Base-by-base conservation (phyloP, 2,329 filamentous ascomycete species). In the Pseudogymnoascus sp. region DNA sequence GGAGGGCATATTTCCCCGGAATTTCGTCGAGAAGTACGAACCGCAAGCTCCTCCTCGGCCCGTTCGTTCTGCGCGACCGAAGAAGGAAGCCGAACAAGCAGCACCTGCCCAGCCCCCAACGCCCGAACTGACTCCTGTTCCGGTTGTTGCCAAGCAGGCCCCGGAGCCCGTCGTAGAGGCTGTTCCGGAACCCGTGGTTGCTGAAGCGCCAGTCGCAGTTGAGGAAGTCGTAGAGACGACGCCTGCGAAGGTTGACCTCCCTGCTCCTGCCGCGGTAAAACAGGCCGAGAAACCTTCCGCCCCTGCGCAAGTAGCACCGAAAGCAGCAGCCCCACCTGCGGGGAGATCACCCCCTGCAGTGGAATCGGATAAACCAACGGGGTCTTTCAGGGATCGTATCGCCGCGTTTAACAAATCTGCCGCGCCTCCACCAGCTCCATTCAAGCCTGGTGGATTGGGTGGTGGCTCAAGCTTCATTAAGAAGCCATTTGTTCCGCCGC, bases 11-110 rank as follows among this genome's bases (percentile, higher is more conserved):
- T 97, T 97, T 75, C 93, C 92, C 60, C 88, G 89, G 73, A 99
- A 97, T 77, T 99, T 99, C 73, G 94, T 99, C 71, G 94, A 99
- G 76, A 91, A 88, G 77, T 95, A 91, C 76, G 93, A 97, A 74
- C 94, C 94, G 37, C 88, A 87, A 62, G 88, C 93, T 66, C 94
- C 94, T 64, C 91, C 92, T 64, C 86, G 94, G 63, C 94, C 94
- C 63, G 82, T 84, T 65, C 86, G 94, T 70, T 80, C 84, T 13
- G 77, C 75, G 63, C 87, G 90, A 67, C 77, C 82, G 60, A 92
- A 88, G 78, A 89, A 85, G 72, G 64, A 74, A 15, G 64, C 72
- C 39, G 71, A 75, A 33, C 68, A 71, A 60, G 67, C 66, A 35
- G 69, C 72, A 65, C 70, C 77, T 62, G 76, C 74, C 61, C 69